These are phyloP conservation scores for Phytophthora macrochlamydospora DNA, from an alignment of 352 stramenopile species.

Conservation along the genomic window DNA sequence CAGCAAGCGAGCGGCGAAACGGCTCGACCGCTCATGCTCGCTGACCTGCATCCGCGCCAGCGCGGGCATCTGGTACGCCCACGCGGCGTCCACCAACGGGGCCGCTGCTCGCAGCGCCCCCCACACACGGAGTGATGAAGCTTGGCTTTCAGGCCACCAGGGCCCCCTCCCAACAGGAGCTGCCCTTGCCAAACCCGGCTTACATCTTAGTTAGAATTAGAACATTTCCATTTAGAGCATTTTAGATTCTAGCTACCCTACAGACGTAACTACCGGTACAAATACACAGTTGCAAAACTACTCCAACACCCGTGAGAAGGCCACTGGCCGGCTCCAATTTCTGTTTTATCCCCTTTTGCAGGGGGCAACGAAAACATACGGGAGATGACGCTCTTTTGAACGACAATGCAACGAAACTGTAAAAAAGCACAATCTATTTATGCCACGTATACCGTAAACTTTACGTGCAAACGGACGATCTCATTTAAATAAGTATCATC, in stretches of 20 bases:
- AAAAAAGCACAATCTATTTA: too few relatives aligned
- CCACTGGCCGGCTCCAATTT: constrained; percentile 84
- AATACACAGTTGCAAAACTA: constrained; percentile 58
- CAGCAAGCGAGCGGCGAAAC: constrained; percentile 7
- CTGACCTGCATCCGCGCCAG: neutral
- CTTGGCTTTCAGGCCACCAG: neutral
- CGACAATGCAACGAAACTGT: too few relatives aligned
- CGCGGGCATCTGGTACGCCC: neutral
- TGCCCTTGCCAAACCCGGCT: neutral
- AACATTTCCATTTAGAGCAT: too few relatives aligned
- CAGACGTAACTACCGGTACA: neutral
- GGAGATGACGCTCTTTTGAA: too few relatives aligned
- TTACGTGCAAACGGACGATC: too few relatives aligned
- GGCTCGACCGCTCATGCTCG: constrained; percentile 2
- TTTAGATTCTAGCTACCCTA: constrained; percentile 47
- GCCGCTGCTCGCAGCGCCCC: neutral
- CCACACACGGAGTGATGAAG: neutral
- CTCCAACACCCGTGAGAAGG: constrained; percentile 79
- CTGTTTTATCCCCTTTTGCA: constrained; percentile 66
- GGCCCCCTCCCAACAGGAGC: neutral
- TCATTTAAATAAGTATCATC: too few relatives aligned
- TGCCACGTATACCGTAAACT: too few relatives aligned
- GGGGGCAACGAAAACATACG: constrained; percentile 37
- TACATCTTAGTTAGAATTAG: too few relatives aligned
- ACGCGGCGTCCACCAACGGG: neutral